Evolutionary conservation across 148 eudicot genomes (phyloP), one percentile per base, ranked within the genome.

Genomic region (Camellia granthamiana): DNA sequence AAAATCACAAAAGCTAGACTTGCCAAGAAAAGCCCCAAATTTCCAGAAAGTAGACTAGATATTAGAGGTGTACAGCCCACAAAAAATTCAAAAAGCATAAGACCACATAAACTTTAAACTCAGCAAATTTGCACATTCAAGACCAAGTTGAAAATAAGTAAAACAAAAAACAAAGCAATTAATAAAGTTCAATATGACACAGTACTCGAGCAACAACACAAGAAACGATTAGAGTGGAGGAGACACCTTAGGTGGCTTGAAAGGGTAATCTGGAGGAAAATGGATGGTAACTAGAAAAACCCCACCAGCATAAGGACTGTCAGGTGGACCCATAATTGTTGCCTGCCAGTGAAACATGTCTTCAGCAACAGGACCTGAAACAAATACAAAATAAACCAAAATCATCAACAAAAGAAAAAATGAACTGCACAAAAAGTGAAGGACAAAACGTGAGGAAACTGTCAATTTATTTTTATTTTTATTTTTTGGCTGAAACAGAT

Each of bases 291-390:
- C 89, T 16, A 87, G 81, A 77, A 87, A 87, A 78, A 87, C 89
- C 30, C 89, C 89, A 75, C 89, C 89, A 47, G 87, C 38, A 62
- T 87, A 87, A 44, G 89, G 89, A 78, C 89, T 87, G 43, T 87
- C 89, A 2, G 87, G 46, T 75, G 89, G 89, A 71, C 89, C 89
- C 87, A 87, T 87, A 73, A 87, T 87, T 61, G 89, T 87, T 77
- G 88, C 88, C 74, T 83, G 86, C 88, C 88, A 83, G 64, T 87
- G 89, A 52, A 87, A 87, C 89, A 87, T 84, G 76, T 87, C 89
- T 75, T 87, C 89, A 44, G 83, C 84, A 73, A 81, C 88, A 60
- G 88, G 88, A 60, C 89, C 89, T 87, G 82, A 43, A 81, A 78
- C 65, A 73, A 6, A 63, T 60, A 74, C 41, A 58, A 77, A 56